phyloP scores from a whole-genome alignment of 208 protist species.

The Trypanosoma lewisi region DNA sequence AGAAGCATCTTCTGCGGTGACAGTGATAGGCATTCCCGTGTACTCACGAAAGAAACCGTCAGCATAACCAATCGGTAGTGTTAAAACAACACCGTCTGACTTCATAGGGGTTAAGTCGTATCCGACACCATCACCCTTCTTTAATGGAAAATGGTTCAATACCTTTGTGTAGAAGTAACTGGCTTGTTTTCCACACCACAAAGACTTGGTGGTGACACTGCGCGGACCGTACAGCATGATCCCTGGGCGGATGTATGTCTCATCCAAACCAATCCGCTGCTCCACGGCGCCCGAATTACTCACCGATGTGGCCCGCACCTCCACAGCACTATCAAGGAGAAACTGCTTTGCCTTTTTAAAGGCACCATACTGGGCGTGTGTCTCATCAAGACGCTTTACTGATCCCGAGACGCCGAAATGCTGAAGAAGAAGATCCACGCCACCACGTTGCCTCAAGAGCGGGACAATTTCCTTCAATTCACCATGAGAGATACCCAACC shows the following conservation, averaged over 20 bases:
- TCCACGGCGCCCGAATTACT: conserved; percentile 55
- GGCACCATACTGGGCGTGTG: conserved; percentile 25
- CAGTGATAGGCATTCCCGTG: conserved; percentile 33
- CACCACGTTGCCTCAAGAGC: conserved; percentile 37
- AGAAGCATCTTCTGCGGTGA: conserved; percentile 22
- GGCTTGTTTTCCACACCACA: conserved; percentile 38
- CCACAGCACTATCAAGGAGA: conserved; percentile 39
- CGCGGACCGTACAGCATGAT: conserved; percentile 56
- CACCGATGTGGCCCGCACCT: conserved; percentile 46
- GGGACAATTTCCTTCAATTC: conserved; percentile 28
- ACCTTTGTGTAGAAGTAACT: conserved; percentile 52
- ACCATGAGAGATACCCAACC: conserved; percentile 38
- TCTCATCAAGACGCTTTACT: conserved; percentile 37
- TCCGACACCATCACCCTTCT: conserved; percentile 42
- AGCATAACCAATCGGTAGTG: conserved; percentile 51
- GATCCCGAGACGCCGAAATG: conserved; percentile 55
- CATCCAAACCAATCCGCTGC: conserved; percentile 38
- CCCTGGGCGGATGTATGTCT: conserved; percentile 48
- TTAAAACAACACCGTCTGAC: conserved; percentile 39
- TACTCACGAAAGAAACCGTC: conserved; percentile 58
- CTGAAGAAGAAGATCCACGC: conserved; percentile 43
- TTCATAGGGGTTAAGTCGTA: conserved; percentile 38
- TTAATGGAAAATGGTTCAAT: conserved; percentile 38
- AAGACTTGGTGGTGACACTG: conserved; percentile 26
- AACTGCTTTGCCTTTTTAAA: conserved; percentile 37